Percentiles rank a stretch among this genome's conserved stretches.
These are phyloP conservation scores for Globisporangium alternatum DNA, from an alignment of 352 stramenopile genomes.

Conservation along the genomic window DNA sequence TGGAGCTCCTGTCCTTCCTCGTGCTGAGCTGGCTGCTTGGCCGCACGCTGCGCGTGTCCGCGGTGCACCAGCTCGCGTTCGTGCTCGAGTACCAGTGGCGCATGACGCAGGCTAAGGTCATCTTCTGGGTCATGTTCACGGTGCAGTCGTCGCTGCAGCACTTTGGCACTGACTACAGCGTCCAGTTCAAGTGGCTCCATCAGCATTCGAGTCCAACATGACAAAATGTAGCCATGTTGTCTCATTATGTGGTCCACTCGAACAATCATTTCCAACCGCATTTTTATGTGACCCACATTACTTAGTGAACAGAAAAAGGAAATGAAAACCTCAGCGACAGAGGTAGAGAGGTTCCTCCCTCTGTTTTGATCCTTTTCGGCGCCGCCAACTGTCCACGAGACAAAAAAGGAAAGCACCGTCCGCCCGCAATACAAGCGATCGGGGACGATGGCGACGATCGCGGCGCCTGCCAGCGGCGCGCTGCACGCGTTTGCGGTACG, in stretches of 20 bases:
- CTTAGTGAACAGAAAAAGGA: no score
- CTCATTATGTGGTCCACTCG: no score
- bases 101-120: slow-evolving; percentile 32
- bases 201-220: neutral
- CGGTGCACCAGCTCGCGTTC: slow-evolving; percentile 33
- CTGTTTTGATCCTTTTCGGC: no score
- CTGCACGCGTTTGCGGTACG: slow-evolving; percentile 5
- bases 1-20: slow-evolving; percentile 42
- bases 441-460: slow-evolving; percentile 17
- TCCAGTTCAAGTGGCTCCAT: slow-evolving; percentile 6
- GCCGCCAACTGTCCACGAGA: no score
- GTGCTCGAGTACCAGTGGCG: slow-evolving; percentile 30
- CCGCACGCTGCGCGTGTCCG: slow-evolving; percentile 23
- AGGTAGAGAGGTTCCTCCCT: no score
- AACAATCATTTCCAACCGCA: no score
- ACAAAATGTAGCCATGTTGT: no score
- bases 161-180: slow-evolving; percentile 15
- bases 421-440: neutral
- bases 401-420: neutral
- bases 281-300: no score
- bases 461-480: neutral
- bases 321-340: no score
- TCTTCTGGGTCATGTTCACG: slow-evolving; percentile 42
- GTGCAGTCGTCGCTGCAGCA: slow-evolving; percentile 29
- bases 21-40: slow-evolving; percentile 24